Evolutionary conservation across 2,329 filamentous ascomycete genomes (phyloP), one percentile per base, ranked within the genome.

Genomic region (Fusarium hostae): DNA sequence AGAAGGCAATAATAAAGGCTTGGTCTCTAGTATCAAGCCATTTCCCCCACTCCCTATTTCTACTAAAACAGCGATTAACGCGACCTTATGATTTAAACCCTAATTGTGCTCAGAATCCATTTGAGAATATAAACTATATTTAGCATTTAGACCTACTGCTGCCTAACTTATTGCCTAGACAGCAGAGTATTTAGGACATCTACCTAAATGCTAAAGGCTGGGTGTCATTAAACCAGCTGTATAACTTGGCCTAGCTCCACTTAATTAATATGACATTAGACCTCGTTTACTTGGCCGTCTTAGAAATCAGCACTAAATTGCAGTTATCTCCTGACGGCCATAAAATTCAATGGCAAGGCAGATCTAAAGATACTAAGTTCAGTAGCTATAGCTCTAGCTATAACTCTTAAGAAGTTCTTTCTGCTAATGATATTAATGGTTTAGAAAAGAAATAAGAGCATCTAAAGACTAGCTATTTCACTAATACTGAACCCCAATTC

Each of bases 221-320:
- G 93, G 89, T 95, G 1, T 95, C 94, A 74, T 82, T 96, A 9
- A 95, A 96, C 73, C 82, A 97, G 1, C 85, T 97, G 2, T 90
- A 91, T 77, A 94, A 92, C 76, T 87, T 97, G 84, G 94, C 94
- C 0, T 93, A 97, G 80, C 83, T 97, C 22, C 93, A 96, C 75
- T 95, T 94, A 0, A 86, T 96, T 72, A 95, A 94, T 67, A 93
- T 97, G 2, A 94, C 94, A 0, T 86, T 90, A 0, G 89, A 91
- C 32, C 95, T 95, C 74, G 90, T 96, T 44, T 90, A 92, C 64
- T 87, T 88, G 35, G 92, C 94, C 0, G 85, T 97, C 2, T 83
- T 84, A 1, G 89, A 92, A 56, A 88, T 90, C 72, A 95, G 93
- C 75, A 87, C 87, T 22, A 92, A 92, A 73, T 90, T 97, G 54